These are phyloP conservation scores for Fusarium sp. DNA, from an alignment of 2,329 filamentous ascomycete genomes.

Conservation along the genomic window DNA sequence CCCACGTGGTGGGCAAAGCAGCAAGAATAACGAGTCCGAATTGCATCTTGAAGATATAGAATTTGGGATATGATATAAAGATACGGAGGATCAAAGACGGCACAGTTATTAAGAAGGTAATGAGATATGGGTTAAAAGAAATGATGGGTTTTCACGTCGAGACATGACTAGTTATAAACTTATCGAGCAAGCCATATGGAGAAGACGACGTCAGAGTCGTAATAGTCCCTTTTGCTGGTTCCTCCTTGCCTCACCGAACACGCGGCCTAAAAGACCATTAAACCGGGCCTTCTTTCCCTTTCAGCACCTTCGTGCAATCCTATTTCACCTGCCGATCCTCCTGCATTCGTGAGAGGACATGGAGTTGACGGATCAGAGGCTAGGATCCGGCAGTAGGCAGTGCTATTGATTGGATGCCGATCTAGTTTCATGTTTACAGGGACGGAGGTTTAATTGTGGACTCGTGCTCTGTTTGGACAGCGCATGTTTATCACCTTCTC, in stretches of 20 bases:
- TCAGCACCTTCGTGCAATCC: conserved; percentile 24
- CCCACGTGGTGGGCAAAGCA: conserved; percentile 38
- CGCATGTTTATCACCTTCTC: neutral
- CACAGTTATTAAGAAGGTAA: neutral
- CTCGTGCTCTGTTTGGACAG: neutral
- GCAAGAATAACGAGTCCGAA: conserved; percentile 37
- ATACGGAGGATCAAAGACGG: neutral
- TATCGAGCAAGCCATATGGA: conserved; percentile 23
- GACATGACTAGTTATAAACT: conserved; percentile 32
- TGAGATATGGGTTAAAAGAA: conserved; percentile 1
- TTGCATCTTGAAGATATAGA: conserved; percentile 31
- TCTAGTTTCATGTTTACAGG: conserved; percentile 34
- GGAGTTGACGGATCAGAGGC: conserved; percentile 24
- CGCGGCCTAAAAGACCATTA: conserved; percentile 30
- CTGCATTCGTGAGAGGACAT: conserved; percentile 30
- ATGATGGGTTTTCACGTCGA: neutral
- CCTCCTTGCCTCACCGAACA: conserved; percentile 29
- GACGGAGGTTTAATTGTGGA: conserved; percentile 18
- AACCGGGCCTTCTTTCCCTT: conserved; percentile 26
- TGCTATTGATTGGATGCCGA: conserved; percentile 30
- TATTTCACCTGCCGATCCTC: conserved; percentile 38
- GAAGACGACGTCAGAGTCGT: conserved; percentile 35
- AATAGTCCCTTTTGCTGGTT: neutral
- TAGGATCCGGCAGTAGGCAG: conserved; percentile 11
- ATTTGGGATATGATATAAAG: neutral